Evolutionary conservation across 148 eudicot genomes (phyloP).

Genomic region (Rhododendron kiyosumense): DNA sequence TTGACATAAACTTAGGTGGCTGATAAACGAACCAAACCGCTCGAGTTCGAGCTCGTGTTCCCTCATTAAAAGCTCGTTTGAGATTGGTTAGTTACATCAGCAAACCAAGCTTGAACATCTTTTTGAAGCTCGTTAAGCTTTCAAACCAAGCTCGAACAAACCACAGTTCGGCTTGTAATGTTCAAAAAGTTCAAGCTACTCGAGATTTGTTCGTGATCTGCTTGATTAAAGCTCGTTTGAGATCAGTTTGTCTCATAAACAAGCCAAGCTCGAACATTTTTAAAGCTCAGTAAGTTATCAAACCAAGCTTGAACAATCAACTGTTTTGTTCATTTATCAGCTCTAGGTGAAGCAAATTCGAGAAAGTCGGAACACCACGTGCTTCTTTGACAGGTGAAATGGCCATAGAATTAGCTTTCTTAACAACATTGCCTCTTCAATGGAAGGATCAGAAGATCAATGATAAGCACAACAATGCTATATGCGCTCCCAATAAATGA

Average conservation of each 20-base stretch:
- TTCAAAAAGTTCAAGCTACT: background rate
- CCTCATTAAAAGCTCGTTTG: background rate
- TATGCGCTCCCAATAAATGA: background rate
- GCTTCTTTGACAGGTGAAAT: background rate
- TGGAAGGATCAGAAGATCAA: background rate
- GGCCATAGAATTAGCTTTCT: background rate
- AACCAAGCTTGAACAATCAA: background rate
- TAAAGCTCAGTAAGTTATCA: background rate
- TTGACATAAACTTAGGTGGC: too few species aligned
- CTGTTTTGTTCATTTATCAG: background rate
- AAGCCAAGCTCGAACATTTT: background rate
- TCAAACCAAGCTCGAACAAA: background rate
- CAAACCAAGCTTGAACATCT: background rate
- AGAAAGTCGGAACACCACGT: background rate
- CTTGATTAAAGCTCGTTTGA: background rate
- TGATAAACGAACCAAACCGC: background rate
- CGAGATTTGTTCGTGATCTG: background rate
- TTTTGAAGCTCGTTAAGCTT: too few species aligned
- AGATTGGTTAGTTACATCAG: background rate
- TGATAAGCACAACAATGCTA: background rate
- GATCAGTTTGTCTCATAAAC: background rate
- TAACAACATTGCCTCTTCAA: background rate
- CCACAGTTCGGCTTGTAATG: background rate
- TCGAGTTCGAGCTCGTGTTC: too few species aligned
- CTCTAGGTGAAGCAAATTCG: background rate